Evolutionary conservation across 441 rosid genomes (phyloP).

Genomic region (Jatropha multifida): DNA sequence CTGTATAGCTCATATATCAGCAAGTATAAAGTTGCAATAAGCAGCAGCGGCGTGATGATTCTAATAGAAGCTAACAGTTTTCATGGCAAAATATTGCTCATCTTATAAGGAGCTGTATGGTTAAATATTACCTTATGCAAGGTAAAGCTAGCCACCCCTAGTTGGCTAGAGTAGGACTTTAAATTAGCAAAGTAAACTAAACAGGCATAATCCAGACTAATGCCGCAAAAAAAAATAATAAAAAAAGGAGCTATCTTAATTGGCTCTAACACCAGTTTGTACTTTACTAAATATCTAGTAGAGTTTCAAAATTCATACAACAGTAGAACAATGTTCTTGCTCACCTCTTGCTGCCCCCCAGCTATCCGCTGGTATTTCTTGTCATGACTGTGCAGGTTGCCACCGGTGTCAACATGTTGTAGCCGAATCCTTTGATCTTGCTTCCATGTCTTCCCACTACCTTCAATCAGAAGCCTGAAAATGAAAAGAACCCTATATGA

Average conservation of each 20-base stretch:
- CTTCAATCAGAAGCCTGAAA: constrained; percentile 79
- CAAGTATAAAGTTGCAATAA: background rate
- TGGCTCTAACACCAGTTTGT: background rate
- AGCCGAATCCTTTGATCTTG: constrained; percentile 88
- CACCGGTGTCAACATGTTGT: constrained; percentile 92
- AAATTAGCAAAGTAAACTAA: background rate
- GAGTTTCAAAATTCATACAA: background rate
- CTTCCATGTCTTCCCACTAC: constrained; percentile 91
- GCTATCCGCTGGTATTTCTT: constrained; percentile 93
- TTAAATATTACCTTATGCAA: background rate
- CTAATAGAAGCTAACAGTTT: background rate
- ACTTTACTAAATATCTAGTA: background rate
- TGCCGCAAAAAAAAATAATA: background rate
- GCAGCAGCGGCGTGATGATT: background rate
- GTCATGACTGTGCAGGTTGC: constrained; percentile 94
- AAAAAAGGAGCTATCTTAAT: background rate
- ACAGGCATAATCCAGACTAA: background rate
- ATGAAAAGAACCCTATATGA: constrained; percentile 8
- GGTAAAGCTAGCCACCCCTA: background rate
- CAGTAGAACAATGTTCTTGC: constrained; percentile 12
- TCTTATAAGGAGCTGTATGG: background rate
- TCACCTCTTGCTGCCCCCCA: constrained; percentile 99
- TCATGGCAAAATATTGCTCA: background rate
- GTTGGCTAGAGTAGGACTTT: background rate
- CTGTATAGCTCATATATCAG: constrained; percentile 37